phyloP scores from a whole-genome alignment of 2,329 filamentous ascomycete genomes.

The Fusarium paranaense region DNA sequence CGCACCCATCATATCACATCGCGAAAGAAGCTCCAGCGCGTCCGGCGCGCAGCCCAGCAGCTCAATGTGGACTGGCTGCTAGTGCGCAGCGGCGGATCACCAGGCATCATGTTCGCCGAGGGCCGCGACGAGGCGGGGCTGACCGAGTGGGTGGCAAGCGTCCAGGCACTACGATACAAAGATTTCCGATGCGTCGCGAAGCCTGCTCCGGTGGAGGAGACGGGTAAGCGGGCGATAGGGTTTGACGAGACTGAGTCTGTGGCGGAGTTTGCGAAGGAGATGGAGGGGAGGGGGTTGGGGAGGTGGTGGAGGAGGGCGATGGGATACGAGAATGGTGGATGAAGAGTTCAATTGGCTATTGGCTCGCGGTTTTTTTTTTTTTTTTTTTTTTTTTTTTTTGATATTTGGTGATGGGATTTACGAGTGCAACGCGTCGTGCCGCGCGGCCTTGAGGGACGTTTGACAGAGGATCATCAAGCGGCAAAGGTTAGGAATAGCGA shows the following conservation, averaged over 20 bases:
- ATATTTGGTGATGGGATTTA: not conserved
- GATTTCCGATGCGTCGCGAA: conserved; percentile 74
- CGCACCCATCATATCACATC: conserved; percentile 86
- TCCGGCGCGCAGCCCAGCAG: conserved; percentile 72
- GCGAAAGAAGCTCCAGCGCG: conserved; percentile 73
- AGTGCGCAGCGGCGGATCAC: conserved; percentile 74
- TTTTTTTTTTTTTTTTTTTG: not conserved
- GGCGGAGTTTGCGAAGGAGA: conserved; percentile 71
- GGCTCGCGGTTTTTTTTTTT: not conserved
- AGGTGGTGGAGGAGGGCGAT: conserved; percentile 77
- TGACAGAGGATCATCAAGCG: not conserved
- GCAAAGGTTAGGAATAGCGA: not conserved
- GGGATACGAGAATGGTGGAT: conserved; percentile 59
- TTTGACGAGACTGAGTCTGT: conserved; percentile 72
- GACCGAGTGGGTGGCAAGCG: conserved; percentile 71
- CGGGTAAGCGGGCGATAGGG: conserved; percentile 33
- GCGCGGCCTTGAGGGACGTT: conserved; percentile 18
- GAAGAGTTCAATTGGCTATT: not conserved
- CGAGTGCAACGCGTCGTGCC: conserved; percentile 15
- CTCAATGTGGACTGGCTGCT: conserved; percentile 70
- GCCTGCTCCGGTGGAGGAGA: conserved; percentile 23
- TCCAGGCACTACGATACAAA: conserved; percentile 76
- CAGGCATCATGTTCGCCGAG: conserved; percentile 84
- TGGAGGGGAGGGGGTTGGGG: conserved; percentile 69
- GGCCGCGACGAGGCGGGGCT: conserved; percentile 65